Evolutionary conservation across 2,329 filamentous ascomycete genomes (phyloP), one percentile per base, ranked within the genome.

Genomic region (Ophiosphaerella korrae): DNA sequence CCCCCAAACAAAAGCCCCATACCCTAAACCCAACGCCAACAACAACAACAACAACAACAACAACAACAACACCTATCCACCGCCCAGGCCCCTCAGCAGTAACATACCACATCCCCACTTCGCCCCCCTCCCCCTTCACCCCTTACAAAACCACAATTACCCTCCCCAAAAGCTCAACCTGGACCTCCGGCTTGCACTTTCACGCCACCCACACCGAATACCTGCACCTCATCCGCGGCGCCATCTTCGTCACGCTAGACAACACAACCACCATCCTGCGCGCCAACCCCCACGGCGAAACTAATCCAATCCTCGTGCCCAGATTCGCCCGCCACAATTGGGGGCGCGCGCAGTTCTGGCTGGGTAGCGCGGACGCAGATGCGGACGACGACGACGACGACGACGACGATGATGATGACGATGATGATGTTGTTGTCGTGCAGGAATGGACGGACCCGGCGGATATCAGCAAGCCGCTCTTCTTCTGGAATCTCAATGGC

Each of bases 401-500:
- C 5, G 60, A 64, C 26, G 49, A 36, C 24, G 52, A 56, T 5
- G 64, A 65, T 0, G 72, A 75, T 2, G 60, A 64, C 26, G 49
- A 36, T 29, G 52, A 56, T 5, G 64, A 65, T 0, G 72, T 75
- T 2, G 74, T 78, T 0, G 55, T 81, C 2, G 77, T 80, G 0
- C 66, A 78, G 9, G 80, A 82, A 61, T 74, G 77, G 63, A 82
- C 79, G 0, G 74, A 77, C 13, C 80, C 79, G 0, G 63, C 48
- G 5, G 79, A 81, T 45, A 72, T 76, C 0, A 58, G 70, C 9
- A 82, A 82, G 59, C 70, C 75, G 2, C 52, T 79, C 0, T 82
- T 82, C 62, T 82, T 82, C 55, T 76, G 78, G 69, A 81, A 81
- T 43, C 48, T 82, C 23, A 81, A 81, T 36, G 75, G 75, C 0